These are phyloP conservation scores for Aspergillus sclerotiicarbonarius DNA, from an alignment of 495 filamentous ascomycete species.

Conservation along the genomic window DNA sequence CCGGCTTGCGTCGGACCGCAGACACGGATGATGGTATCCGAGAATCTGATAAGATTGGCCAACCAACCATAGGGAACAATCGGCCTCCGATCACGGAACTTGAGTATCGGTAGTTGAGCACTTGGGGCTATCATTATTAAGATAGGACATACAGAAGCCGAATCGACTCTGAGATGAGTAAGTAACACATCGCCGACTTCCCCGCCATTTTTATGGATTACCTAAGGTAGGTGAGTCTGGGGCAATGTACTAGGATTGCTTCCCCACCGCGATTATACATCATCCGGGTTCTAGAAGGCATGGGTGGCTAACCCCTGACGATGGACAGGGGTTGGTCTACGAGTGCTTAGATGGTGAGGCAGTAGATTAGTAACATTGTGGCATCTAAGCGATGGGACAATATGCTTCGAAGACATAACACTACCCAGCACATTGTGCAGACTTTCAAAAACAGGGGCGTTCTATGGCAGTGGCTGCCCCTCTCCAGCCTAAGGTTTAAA, in stretches of 20 bases:
- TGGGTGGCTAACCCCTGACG: not conserved
- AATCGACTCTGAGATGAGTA: not conserved
- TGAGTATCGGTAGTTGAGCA: not conserved
- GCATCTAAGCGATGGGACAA: not conserved
- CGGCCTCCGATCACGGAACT: not conserved
- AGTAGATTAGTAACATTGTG: not conserved
- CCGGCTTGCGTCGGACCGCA: not conserved
- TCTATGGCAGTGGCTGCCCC: too few relatives aligned
- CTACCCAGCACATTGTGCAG: too few relatives aligned
- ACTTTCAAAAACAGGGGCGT: too few relatives aligned
- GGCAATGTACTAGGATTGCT: not conserved
- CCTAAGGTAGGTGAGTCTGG: slow-evolving; percentile 1
- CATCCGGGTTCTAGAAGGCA: slow-evolving; percentile 2
- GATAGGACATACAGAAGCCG: not conserved
- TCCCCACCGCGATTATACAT: slow-evolving; percentile 5
- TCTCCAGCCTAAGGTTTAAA: not conserved
- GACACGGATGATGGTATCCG: not conserved
- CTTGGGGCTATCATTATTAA: not conserved
- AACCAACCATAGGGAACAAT: not conserved
- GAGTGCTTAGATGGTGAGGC: not conserved
- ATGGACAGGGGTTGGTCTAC: not conserved
- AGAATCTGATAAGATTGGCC: not conserved
- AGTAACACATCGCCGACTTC: not conserved
- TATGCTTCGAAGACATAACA: too few relatives aligned
- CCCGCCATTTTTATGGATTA: not conserved